phyloP scores from a whole-genome alignment of 2,329 filamentous ascomycete species.

The Lomentospora prolificans region DNA sequence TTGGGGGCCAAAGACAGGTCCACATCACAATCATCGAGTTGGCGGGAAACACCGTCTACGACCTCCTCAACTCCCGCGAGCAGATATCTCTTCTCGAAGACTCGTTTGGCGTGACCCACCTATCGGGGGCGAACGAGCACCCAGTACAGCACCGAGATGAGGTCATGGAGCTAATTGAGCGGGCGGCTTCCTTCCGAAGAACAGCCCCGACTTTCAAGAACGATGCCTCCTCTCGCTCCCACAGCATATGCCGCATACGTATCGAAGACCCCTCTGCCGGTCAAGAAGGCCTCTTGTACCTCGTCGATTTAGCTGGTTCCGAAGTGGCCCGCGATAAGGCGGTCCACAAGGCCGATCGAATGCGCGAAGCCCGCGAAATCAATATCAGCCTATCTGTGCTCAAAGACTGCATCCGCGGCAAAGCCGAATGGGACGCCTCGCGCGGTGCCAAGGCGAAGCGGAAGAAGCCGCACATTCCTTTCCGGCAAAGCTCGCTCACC shows the following conservation, averaged over 20 bases:
- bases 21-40: conserved; percentile 29
- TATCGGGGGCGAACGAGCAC: conserved; percentile 32
- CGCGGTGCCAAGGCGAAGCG: conserved; percentile 10
- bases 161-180: conserved; percentile 24
- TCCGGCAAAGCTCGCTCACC: conserved; percentile 35
- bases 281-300: conserved; percentile 33
- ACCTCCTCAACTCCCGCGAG: conserved; percentile 31
- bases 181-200: conserved; percentile 27
- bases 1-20: conserved; percentile 19
- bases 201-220: conserved; percentile 35
- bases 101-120: conserved; percentile 30
- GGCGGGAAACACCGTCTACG: conserved; percentile 25
- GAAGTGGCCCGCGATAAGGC: conserved; percentile 34
- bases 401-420: conserved; percentile 42
- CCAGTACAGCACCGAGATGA: conserved; percentile 18
- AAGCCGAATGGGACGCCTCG: conserved; percentile 24
- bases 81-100: conserved; percentile 35
- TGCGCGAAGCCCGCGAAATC: conserved; percentile 37
- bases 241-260: conserved; percentile 36
- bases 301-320: conserved; percentile 38
- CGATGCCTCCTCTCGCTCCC: conserved; percentile 36
- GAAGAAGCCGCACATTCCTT: conserved; percentile 31
- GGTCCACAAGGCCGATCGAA: conserved; percentile 29
- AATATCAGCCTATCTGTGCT: conserved; percentile 38
- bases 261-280: conserved; percentile 20